phyloP scores from a whole-genome alignment of 306 rosid species.

The Castanea sativa region DNA sequence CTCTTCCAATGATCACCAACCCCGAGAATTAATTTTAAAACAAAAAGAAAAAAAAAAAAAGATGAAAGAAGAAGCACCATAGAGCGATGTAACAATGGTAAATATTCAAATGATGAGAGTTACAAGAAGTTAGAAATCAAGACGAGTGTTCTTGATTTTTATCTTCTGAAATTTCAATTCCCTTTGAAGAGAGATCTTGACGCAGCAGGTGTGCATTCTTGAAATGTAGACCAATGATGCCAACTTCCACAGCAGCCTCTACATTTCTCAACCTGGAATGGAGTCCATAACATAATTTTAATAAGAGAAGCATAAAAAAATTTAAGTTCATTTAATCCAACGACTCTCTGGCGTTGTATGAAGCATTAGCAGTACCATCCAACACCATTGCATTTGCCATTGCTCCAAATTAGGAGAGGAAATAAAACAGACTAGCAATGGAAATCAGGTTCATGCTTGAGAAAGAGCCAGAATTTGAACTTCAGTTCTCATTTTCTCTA shows the following conservation, averaged over 20 bases:
- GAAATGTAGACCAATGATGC: conserved; percentile 72
- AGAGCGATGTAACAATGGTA: not conserved
- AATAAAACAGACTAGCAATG: not conserved
- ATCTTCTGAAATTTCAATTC: conserved; percentile 48
- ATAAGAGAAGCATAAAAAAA: conserved; percentile 3
- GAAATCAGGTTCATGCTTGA: not conserved
- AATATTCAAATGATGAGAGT: not conserved
- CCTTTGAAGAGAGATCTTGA: conserved; percentile 53
- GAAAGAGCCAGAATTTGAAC: not conserved
- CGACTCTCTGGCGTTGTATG: not conserved
- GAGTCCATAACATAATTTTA: not conserved
- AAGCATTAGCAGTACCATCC: not conserved
- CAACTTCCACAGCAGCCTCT: conserved; percentile 74
- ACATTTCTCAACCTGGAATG: conserved; percentile 60
- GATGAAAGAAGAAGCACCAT: no score
- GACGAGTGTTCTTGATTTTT: conserved; percentile 6
- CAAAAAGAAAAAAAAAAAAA: not conserved
- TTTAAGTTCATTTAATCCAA: not conserved
- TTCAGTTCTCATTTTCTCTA: not conserved
- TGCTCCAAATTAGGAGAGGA: not conserved
- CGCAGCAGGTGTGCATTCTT: conserved; percentile 48
- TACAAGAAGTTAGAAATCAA: not conserved
- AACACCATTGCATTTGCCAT: not conserved
- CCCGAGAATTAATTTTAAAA: no score
- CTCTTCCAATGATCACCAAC: not conserved